Base-by-base conservation (phyloP, 306 rosid genomes). In the Glycine latifolia region DNA sequence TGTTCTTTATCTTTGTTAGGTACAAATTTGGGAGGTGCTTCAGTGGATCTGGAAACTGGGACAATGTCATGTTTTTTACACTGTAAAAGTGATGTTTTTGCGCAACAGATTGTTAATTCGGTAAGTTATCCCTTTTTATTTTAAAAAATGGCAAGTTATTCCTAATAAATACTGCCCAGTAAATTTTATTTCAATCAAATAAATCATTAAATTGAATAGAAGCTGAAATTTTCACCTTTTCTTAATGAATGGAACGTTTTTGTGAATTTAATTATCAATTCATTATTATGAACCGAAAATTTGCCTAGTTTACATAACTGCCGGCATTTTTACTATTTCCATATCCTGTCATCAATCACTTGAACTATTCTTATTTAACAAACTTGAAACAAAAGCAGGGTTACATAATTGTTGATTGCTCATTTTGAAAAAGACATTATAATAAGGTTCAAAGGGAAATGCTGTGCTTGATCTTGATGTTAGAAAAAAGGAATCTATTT, bases 41-140 rank as follows among this genome's bases (percentile, higher is more conserved):
- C 76, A 11, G 92, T 95, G 63, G 95, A 95, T 85, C 43, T 92
- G 84, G 94, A 82, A 91, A 91, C 91, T 12, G 86, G 95, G 69
- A 80, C 1, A 76, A 33, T 79, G 20, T 88, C 95, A 74, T 92
- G 97, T 95, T 83, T 92, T 78, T 90, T 91, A 70, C 91, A 55
- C 47, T 77, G 95, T 78, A 88, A 86, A 90, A 95, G 98, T 82
- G 98, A 95, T 86, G 90, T 95, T 84, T 91, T 95, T 59, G 94
- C 98, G 20, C 94, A 84, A 78, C 98, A 95, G 79, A 52, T 90
- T 82, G 77, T 95, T 82, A 89, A 86, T 15, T 92, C 97, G 47
- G 97, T 92, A 90, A 90, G 87, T 79, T 77, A 10, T 26, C 9
- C 50, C 20, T 41, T 58, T 65, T 46, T 10, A 26, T 35, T 15